Base-by-base conservation (phyloP, 805 yeast species). In the Diddensiella santjacobensis region DNA sequence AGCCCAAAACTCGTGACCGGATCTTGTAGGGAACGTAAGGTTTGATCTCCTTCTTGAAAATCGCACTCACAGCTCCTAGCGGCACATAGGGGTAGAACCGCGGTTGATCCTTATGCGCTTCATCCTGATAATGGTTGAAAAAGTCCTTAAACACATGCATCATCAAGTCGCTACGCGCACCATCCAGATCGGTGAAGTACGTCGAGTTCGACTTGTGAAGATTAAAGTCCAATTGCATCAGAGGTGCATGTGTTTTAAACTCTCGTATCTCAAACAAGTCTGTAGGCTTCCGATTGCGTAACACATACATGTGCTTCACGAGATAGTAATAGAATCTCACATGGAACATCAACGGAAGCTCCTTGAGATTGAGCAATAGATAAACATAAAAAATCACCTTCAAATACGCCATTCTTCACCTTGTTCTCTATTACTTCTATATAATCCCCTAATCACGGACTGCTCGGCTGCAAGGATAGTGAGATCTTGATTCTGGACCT, bases 191-290 rank as follows among this genome's bases (percentile, higher is more conserved):
- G 17, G 73, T 68, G 59, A 85, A 84, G 66, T 90, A 91, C 1
- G 96, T 84, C 4, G 91, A 81, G 64, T 91, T 91, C 48, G 84
- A 80, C 69, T 90, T 91, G 71, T 90, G 98, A 42, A 88, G 58
- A 61, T 87, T 87, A 70, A 86, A 77, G 65, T 90, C 97, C 61
- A 87, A 81, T 62, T 90, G 97, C 59, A 85, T 67, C 4, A 85
- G 80, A 1, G 91, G 82, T 23, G 84, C 85, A 51, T 78, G 79
- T 0, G 89, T 76, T 19, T 63, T 54, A 54, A 70, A 70, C 11
- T 62, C 57, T 0, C 71, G 60, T 39, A 75, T 70, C 10, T 71
- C 68, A 62, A 82, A 81, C 35, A 60, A 45, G 42, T 58, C 47
- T 33, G 52, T 47, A 15, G 63, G 54, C 39, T 42, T 50, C 30